These are phyloP conservation scores for Cubamyces sp. DNA, from an alignment of 768 basidiomycete species.

Conservation along the genomic window DNA sequence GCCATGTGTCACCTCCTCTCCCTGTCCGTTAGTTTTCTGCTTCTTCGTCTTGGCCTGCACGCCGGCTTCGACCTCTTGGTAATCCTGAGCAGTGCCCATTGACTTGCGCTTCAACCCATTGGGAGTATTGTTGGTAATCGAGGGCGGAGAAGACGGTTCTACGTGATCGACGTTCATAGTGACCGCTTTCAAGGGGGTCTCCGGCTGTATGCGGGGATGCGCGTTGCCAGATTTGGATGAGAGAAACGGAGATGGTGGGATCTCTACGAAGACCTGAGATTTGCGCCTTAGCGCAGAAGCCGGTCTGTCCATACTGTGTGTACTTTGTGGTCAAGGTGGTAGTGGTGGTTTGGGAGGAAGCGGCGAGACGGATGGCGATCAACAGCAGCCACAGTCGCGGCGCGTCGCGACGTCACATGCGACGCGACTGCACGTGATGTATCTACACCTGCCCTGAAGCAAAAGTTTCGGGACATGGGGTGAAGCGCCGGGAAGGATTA, in stretches of 20 bases:
- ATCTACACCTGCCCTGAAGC: slow-evolving; percentile 18
- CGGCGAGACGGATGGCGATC: slow-evolving; percentile 19
- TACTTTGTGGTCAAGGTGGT: slow-evolving; percentile 1
- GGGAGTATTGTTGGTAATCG: slow-evolving; percentile 24
- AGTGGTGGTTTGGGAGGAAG: slow-evolving; percentile 33
- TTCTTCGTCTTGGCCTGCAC: slow-evolving; percentile 30
- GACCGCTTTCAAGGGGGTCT: slow-evolving; percentile 33
- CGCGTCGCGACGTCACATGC: slow-evolving; percentile 27
- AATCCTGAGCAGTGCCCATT: slow-evolving; percentile 35
- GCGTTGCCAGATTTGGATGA: slow-evolving; percentile 3
- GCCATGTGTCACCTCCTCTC: slow-evolving; percentile 2
- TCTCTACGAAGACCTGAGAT: slow-evolving; percentile 60
- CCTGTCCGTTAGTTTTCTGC: slow-evolving; percentile 23
- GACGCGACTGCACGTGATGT: slow-evolving; percentile 28
- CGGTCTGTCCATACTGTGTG: slow-evolving; percentile 7
- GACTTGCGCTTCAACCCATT: slow-evolving; percentile 55
- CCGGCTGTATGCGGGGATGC: slow-evolving; percentile 24
- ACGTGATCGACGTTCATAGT: slow-evolving; percentile 34
- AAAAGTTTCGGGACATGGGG: slow-evolving; percentile 22
- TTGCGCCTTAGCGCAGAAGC: slow-evolving; percentile 13
- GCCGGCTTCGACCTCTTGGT: not conserved
- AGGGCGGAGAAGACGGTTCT: slow-evolving; percentile 25
- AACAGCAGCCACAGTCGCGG: slow-evolving; percentile 26
- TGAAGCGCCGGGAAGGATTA: slow-evolving; percentile 6
- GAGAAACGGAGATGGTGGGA: slow-evolving; percentile 55